Base-by-base conservation (phyloP, 2,329 filamentous ascomycete genomes). In the Phaeosphaeriaceae sp. region DNA sequence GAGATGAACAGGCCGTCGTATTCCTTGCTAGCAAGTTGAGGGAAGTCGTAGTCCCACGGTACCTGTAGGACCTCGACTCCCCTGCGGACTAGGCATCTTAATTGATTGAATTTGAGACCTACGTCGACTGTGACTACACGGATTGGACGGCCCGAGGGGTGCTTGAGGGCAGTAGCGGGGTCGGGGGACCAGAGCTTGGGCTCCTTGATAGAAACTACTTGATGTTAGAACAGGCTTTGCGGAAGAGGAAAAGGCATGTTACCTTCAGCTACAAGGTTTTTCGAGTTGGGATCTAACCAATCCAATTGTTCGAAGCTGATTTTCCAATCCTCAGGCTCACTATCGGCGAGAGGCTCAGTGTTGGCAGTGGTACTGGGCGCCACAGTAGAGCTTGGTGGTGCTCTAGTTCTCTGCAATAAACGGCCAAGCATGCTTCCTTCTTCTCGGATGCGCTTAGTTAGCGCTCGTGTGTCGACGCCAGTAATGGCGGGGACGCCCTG, bases 1-100 rank as follows among this genome's bases (percentile, higher is more conserved):
- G 93, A 97, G 62, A 99, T 86, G 80, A 99, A 99, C 39, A 99
- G 85, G 72, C 94, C 94, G 73, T 99, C 94, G 71, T 96, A 97
- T 61, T 95, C 86, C 57, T 89, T 88, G 50, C 86, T 88, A 45
- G 87, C 86, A 47, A 91, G 83, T 46, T 81, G 77, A 46, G 87
- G 85, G 73, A 97, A 92, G 74, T 97, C 88, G 70, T 97, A 92
- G 77, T 99, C 87, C 92, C 93, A 99, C 8, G 94, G 94, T 57
- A 94, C 92, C 48, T 97, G 91, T 58, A 96, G 79, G 41, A 97
- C 92, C 73, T 99, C 94, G 47, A 97, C 89, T 46, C 94, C 94
- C 63, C 94, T 87, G 66, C 86, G 87, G 51, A 99, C 81, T 66
- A 99, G 87, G 78, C 94, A 99, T 62, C 94, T 85, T 64, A 99